A percentile compares a stretch with the other conserved stretches of the same genome.
phyloP scores from a whole-genome alignment of 2,329 filamentous ascomycete genomes.

The Penicillium sclerotiorum region DNA sequence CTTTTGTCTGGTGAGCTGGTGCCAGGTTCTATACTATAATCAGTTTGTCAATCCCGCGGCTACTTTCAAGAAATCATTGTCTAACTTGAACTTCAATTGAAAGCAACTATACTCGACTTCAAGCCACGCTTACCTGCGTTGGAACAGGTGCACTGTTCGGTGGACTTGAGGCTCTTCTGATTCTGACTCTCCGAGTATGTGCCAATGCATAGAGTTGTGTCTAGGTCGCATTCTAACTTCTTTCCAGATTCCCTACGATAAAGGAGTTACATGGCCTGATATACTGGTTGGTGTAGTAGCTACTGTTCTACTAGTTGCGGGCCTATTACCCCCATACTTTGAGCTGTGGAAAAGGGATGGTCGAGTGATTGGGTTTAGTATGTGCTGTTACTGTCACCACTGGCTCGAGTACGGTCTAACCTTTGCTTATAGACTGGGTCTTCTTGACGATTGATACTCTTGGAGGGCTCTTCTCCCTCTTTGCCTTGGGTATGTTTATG shows the following conservation, averaged over 20 bases:
- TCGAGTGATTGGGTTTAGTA: slow-evolving; percentile 63
- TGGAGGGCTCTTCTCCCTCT: slow-evolving; percentile 65
- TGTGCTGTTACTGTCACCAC: slow-evolving; percentile 18
- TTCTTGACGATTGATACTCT: slow-evolving; percentile 64
- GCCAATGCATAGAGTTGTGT: neutral
- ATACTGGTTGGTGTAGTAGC: slow-evolving; percentile 61
- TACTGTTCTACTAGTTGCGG: slow-evolving; percentile 58
- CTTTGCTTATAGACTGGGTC: slow-evolving; percentile 46
- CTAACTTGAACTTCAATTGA: neutral
- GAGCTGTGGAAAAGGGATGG: slow-evolving; percentile 65
- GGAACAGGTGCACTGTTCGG: slow-evolving; percentile 51
- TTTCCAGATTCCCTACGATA: slow-evolving; percentile 53
- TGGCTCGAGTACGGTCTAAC: neutral
- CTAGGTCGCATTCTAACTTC: neutral
- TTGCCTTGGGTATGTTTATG: slow-evolving; percentile 57
- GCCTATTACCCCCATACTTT: slow-evolving; percentile 63
- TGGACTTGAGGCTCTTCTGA: slow-evolving; percentile 58
- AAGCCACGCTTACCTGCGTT: slow-evolving; percentile 47
- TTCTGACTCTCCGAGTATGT: slow-evolving; percentile 59
- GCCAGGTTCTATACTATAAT: slow-evolving; percentile 56
- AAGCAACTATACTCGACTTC: slow-evolving; percentile 48
- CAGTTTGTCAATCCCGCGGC: slow-evolving; percentile 42
- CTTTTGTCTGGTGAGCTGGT: slow-evolving; percentile 55
- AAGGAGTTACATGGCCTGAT: slow-evolving; percentile 58
- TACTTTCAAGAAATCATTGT: neutral